phyloP scores from a whole-genome alignment of 768 basidiomycete genomes.

The Calocybe indica region DNA sequence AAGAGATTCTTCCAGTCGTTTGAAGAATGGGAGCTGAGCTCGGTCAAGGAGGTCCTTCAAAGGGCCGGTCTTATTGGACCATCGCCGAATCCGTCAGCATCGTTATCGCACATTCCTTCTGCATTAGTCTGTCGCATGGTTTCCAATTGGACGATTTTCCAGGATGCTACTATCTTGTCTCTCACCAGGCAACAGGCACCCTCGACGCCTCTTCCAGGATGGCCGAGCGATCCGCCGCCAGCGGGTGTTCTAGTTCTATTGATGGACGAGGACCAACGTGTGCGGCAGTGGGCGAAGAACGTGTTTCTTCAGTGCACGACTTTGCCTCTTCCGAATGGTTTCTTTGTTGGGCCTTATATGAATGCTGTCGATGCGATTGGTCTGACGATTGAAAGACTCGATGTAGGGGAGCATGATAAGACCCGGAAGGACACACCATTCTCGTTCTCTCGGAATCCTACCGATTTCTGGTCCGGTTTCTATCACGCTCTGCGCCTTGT shows the following conservation, averaged over 20 bases:
- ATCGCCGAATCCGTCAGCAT: slow-evolving; percentile 9
- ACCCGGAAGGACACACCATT: slow-evolving; percentile 4
- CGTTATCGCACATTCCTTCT: slow-evolving; percentile 39
- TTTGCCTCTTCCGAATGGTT: slow-evolving; percentile 39
- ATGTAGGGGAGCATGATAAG: slow-evolving; percentile 1
- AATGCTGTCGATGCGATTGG: slow-evolving; percentile 37
- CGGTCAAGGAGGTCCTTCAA: slow-evolving; percentile 44
- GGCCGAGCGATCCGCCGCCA: slow-evolving; percentile 57
- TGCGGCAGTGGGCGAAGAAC: slow-evolving; percentile 57
- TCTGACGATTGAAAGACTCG: slow-evolving; percentile 6
- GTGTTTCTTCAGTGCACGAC: slow-evolving; percentile 33
- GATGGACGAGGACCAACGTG: slow-evolving; percentile 37
- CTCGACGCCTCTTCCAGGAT: slow-evolving; percentile 28
- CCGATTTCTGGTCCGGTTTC: slow-evolving; percentile 50
- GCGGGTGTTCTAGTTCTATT: slow-evolving; percentile 56
- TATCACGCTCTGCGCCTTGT: slow-evolving; percentile 42
- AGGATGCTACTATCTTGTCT: slow-evolving; percentile 38
- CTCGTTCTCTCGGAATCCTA: slow-evolving; percentile 29
- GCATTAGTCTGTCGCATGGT: slow-evolving; percentile 57
- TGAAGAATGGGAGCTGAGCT: slow-evolving; percentile 57
- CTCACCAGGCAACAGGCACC: slow-evolving; percentile 35
- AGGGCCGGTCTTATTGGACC: slow-evolving; percentile 18
- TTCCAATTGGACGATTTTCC: slow-evolving; percentile 54
- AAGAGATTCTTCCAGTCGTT: slow-evolving; percentile 56
- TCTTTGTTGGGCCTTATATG: slow-evolving; percentile 44